phyloP scores from a whole-genome alignment of 2,329 filamentous ascomycete species.

The Basipetospora chlamydospora region DNA sequence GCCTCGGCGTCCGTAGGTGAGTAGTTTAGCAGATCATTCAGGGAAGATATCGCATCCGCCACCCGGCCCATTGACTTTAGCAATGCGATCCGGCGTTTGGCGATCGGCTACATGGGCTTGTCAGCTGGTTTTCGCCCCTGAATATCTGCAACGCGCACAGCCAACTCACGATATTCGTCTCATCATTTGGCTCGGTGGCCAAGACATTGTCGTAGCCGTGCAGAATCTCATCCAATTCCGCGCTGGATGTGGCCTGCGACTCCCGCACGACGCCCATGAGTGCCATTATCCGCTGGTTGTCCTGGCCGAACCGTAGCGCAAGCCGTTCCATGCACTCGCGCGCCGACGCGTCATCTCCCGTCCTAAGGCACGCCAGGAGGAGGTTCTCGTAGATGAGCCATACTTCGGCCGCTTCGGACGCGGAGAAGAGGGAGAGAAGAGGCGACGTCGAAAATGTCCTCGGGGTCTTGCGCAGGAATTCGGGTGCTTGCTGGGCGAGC shows the following conservation, averaged over 20 bases:
- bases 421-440: constrained; percentile 35
- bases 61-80: constrained; percentile 57
- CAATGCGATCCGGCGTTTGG: constrained; percentile 72
- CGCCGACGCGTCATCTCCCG: constrained; percentile 68
- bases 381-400: constrained; percentile 84
- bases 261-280: constrained; percentile 74
- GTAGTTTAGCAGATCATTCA: constrained; percentile 65
- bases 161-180: constrained; percentile 66
- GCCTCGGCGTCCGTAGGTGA: constrained; percentile 83
- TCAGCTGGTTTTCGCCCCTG: too few species aligned
- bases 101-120: constrained; percentile 54
- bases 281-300: constrained; percentile 77
- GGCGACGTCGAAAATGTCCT: constrained; percentile 40
- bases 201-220: constrained; percentile 67
- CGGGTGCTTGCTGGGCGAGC: constrained; percentile 46
- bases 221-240: constrained; percentile 54
- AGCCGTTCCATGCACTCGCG: constrained; percentile 61
- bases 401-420: constrained; percentile 59
- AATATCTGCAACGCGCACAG: constrained; percentile 16
- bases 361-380: constrained; percentile 68
- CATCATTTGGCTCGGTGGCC: constrained; percentile 34
- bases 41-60: constrained; percentile 57
- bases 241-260: constrained; percentile 54
- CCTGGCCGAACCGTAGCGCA: constrained; percentile 62
- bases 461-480: constrained; percentile 37